Base-by-base conservation (phyloP, 257 asterid genomes). In the Nyctanthes arbortristis region DNA sequence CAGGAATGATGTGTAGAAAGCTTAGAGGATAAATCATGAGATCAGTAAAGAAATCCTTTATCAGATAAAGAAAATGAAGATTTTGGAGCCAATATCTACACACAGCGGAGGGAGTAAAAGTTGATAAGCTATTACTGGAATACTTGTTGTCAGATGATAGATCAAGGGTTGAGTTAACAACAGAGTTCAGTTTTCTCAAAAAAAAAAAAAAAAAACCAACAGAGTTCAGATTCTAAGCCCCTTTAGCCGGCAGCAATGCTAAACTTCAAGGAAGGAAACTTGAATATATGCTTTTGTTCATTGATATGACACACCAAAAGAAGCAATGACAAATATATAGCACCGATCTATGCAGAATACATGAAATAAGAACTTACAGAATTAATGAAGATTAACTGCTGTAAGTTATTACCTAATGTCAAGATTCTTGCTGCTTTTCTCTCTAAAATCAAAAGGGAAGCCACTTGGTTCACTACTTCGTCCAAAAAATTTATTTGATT, bases 371-470 rank as follows among this genome's bases (percentile, higher is more conserved):
- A 16, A 25, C 24, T 36, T 33, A 14, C 7, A 1, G 4, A 45
- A 32, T 1, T 2, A 29, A 68, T 8, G 5, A 27, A 34, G 63
- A 63, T 49, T 37, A 70, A 61, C 20, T 36, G 37, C 40, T 27
- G 33, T 59, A 25, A 61, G 68, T 52, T 71, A 77, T 80, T 84
- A 94, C 99, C 90, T 81, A 31, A 91, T 85, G 84, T 94, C 97
- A 34, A 91, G 96, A 82, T 84, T 85, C 80, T 77, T 86, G 56
- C 77, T 73, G 72, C 90, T 74, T 36, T 59, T 84, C 75, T 77
- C 85, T 72, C 77, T 70, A 70, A 84, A 78, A 65, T 73, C 67
- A 71, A 85, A 85, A 77, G 68, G 80, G 80, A 88, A 88, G 62
- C 84, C 92, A 33, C 88, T 63, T 49, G 83, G 79, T 49, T 81